Conservation (phyloP, 495 filamentous ascomycete species). For the Aspergillus egyptiacus region DNA sequence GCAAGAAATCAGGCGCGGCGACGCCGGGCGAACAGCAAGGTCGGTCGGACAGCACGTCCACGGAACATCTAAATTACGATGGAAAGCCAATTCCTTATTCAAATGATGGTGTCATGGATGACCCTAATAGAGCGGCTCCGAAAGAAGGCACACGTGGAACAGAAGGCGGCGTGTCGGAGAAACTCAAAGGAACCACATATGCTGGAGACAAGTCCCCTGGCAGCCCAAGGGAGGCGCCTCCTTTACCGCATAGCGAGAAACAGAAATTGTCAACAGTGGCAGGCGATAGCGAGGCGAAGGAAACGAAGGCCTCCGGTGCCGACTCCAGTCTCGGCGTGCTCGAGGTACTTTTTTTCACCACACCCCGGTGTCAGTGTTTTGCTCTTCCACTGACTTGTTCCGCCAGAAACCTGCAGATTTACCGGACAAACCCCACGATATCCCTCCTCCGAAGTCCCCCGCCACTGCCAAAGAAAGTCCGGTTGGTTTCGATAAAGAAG, state of each 20-base stretch:
- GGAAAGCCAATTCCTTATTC: slow-evolving; percentile 67
- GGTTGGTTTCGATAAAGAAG: slow-evolving; percentile 51
- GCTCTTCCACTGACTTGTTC: slow-evolving; percentile 10
- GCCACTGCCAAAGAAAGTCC: slow-evolving; percentile 58
- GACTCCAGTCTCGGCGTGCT: slow-evolving; percentile 50
- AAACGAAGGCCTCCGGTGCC: slow-evolving; percentile 27
- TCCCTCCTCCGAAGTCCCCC: slow-evolving; percentile 65
- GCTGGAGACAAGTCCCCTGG: slow-evolving; percentile 71
- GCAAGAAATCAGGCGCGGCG: slow-evolving; percentile 39
- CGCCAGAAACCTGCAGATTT: slow-evolving; percentile 74
- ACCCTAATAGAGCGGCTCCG: slow-evolving; percentile 63
- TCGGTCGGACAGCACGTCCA: slow-evolving; percentile 28
- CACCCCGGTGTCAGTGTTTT: too few relatives aligned
- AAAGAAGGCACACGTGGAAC: slow-evolving; percentile 83
- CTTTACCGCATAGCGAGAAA: slow-evolving; percentile 72
- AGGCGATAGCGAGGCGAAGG: slow-evolving; percentile 36
- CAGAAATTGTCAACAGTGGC: slow-evolving; percentile 45
- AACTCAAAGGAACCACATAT: slow-evolving; percentile 62
- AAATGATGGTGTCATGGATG: slow-evolving; percentile 90
- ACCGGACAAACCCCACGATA: slow-evolving; percentile 73
- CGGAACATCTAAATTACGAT: slow-evolving; percentile 43
- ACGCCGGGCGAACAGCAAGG: slow-evolving; percentile 23
- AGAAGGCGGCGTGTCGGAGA: slow-evolving; percentile 79
- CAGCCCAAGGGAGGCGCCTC: slow-evolving; percentile 76
- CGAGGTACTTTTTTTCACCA: slow-evolving; percentile 48